Base-by-base conservation (phyloP, 1,284 basidiomycete species). In the Xanthoconium separans region DNA sequence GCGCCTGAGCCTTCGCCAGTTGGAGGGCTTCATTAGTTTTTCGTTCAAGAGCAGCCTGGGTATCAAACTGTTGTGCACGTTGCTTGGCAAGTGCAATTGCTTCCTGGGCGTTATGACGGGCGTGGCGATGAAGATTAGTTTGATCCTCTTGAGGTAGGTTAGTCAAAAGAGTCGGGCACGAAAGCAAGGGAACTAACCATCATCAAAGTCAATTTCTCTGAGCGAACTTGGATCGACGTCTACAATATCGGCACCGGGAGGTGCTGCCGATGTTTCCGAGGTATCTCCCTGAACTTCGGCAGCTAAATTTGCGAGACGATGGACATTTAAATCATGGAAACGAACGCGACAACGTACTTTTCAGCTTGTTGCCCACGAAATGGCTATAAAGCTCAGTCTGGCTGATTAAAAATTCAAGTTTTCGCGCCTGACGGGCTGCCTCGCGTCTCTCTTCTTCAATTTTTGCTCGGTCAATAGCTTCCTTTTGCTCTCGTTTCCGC, bases 351-450 rank as follows among this genome's bases (percentile, higher is more conserved):
- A 33, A 77, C 87, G 65, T 69, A 93, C 91, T 98, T 77, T 97
- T 98, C 64, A 99, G 83, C 76, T 99, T 99, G 74, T 89, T 98
- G 39, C 97, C 96, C 56, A 99, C 94, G 79, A 99, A 99, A 77
- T 99, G 97, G 62, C 93, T 97, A 75, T 99, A 99, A 12, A 99
- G 83, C 72, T 99, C 97, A 12, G 97, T 99, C 75, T 99, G 97
- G 57, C 94, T 98, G 73, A 99, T 96, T 72, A 99, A 79, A 78
- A 99, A 99, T 75, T 99, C 98, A 54, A 99, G 84, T 74, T 99
- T 99, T 62, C 97, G 84, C 4, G 95, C 92, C 74, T 98, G 95
- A 48, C 97, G 81, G 55, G 96, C 92, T 29, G 93, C 90, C 74
- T 99, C 97, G 47, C 97, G 85, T 70, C 90, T 93, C 75, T 99